Evolutionary conservation across 2,329 filamentous ascomycete genomes (phyloP).

Genomic region (Grosmannia clavigera): DNA sequence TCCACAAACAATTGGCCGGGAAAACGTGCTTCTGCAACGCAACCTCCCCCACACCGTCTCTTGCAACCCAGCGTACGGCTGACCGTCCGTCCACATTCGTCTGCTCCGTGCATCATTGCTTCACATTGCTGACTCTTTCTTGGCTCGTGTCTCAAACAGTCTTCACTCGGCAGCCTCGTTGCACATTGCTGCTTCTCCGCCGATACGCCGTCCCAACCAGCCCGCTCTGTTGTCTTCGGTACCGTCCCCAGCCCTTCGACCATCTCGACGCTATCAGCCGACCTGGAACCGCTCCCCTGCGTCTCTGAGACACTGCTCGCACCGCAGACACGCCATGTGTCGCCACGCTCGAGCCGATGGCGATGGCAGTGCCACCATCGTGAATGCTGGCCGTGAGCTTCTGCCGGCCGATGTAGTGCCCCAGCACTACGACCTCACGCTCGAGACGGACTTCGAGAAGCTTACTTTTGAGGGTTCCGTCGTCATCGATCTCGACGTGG

Average conservation of each 20-base stretch:
- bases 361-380: constrained; percentile 20
- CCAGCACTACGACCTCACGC: constrained; percentile 78
- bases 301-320: constrained; percentile 52
- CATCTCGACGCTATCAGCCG: neutral
- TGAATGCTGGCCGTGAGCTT: constrained; percentile 55
- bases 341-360: constrained; percentile 25
- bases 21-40: neutral
- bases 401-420: constrained; percentile 86
- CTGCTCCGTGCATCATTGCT: neutral
- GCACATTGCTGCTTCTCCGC: neutral
- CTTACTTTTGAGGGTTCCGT: constrained; percentile 81
- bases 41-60: neutral
- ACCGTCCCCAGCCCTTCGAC: neutral
- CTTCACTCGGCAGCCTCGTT: neutral
- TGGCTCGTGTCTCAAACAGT: neutral
- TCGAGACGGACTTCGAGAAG: constrained; percentile 82
- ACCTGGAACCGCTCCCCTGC: neutral
- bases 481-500: constrained; percentile 74
- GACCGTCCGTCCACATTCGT: neutral
- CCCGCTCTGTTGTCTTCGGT: constrained; percentile 1
- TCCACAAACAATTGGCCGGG: neutral
- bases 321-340: constrained; percentile 61
- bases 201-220: neutral
- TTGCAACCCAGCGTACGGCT: too few species aligned
- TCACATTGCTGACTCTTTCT: neutral